These are phyloP conservation scores for Schizonepeta tenuifolia DNA, from an alignment of 257 asterid genomes.

Conservation along the genomic window DNA sequence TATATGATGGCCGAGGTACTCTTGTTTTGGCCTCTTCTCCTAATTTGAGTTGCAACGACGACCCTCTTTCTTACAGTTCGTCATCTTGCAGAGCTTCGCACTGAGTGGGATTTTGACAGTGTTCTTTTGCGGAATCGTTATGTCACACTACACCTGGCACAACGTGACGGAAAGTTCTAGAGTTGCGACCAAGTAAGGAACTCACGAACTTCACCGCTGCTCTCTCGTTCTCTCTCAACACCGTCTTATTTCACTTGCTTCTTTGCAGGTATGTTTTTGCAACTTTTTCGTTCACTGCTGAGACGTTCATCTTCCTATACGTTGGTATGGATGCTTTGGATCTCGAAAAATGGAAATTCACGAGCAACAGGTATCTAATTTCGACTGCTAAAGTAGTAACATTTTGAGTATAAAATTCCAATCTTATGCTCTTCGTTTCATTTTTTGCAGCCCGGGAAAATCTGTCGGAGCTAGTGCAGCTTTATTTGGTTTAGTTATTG, in stretches of 20 bases:
- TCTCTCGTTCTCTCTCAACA: not conserved
- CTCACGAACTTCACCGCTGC: not conserved
- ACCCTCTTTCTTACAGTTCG: not conserved
- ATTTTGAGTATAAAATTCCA: not conserved
- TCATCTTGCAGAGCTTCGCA: slow-evolving; percentile 55
- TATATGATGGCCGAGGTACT: slow-evolving; percentile 70
- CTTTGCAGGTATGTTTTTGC: slow-evolving; percentile 68
- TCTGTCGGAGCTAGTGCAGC: slow-evolving; percentile 59
- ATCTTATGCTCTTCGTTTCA: not conserved
- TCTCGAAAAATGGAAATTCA: slow-evolving; percentile 72
- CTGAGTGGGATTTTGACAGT: slow-evolving; percentile 82
- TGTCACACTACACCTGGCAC: slow-evolving; percentile 87
- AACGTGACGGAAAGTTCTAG: slow-evolving; percentile 64
- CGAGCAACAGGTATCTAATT: slow-evolving; percentile 46
- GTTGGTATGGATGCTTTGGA: slow-evolving; percentile 95
- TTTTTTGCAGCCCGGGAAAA: slow-evolving; percentile 60
- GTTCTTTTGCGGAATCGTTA: slow-evolving; percentile 81
- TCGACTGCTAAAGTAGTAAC: not conserved
- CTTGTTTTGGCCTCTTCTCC: slow-evolving; percentile 6
- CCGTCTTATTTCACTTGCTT: slow-evolving; percentile 25
- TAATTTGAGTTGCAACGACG: not conserved
- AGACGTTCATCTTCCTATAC: slow-evolving; percentile 73
- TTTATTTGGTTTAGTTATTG: slow-evolving; percentile 59
- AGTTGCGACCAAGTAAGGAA: slow-evolving; percentile 67
- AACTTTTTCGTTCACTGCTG: slow-evolving; percentile 69